Conservation (phyloP, 768 basidiomycete species). For the Gymnopilus dilepis region DNA sequence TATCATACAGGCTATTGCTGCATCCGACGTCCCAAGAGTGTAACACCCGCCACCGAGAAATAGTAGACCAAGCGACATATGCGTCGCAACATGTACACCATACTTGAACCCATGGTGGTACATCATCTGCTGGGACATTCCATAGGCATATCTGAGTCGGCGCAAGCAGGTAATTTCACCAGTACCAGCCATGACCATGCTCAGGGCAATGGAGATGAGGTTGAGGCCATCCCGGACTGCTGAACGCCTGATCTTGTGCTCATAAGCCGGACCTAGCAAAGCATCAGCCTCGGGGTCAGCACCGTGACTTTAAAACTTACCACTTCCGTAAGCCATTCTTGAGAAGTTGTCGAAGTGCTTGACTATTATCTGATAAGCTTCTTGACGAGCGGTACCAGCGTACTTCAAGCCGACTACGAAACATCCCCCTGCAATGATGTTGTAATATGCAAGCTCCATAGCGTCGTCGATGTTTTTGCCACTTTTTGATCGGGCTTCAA, state of each 20-base stretch:
- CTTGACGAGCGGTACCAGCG: constrained; percentile 90
- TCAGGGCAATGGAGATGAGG: constrained; percentile 82
- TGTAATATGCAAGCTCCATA: constrained; percentile 88
- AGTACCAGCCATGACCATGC: constrained; percentile 97
- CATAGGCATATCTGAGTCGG: constrained; percentile 87
- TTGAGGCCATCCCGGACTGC: constrained; percentile 89
- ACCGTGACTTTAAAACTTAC: constrained; percentile 44
- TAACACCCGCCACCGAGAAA: constrained; percentile 94
- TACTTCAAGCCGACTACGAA: constrained; percentile 92
- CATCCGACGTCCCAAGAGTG: constrained; percentile 90
- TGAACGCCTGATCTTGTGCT: constrained; percentile 86
- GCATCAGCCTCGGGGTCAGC: not conserved
- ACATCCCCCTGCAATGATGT: constrained; percentile 90
- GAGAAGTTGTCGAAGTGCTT: constrained; percentile 83
- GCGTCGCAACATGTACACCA: constrained; percentile 88
- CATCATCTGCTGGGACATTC: constrained; percentile 73
- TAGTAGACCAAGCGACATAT: constrained; percentile 88
- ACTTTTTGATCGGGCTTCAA: constrained; percentile 53
- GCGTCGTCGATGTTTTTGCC: constrained; percentile 66
- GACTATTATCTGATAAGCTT: constrained; percentile 85
- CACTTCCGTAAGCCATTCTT: constrained; percentile 66
- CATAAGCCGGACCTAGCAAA: constrained; percentile 75
- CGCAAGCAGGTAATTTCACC: constrained; percentile 92
- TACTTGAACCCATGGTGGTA: constrained; percentile 75
- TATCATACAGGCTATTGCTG: constrained; percentile 89